Base-by-base conservation (phyloP, 179 eudicot genomes). In the Silene vulgaris region DNA sequence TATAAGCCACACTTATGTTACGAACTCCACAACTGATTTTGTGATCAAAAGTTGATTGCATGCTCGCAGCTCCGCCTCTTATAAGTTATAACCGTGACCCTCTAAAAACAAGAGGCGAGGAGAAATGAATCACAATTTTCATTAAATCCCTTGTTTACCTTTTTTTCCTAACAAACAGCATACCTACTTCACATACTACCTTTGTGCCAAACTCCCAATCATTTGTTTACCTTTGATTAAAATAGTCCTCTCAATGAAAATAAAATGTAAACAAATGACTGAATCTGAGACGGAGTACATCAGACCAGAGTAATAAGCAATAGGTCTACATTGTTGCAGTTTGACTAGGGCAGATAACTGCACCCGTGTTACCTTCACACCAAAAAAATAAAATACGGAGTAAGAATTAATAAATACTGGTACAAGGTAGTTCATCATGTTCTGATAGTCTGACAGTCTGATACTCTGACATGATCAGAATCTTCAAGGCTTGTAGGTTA, bases 401-500 rank as follows among this genome's bases (percentile, higher is more conserved):
- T n/a, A 56, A 4, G 60, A 56, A 56, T 16, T 16, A 4, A 56
- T 56, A 56, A 56, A n/a, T 56, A 56, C 8, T n/a, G 11, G 60
- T 56, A n/a, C 19, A 0, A 56, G 60, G 60, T 56, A 56, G 60
- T 56, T 56, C 60, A 16, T 56, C 8, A 13, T 13, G 3, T 6
- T 11, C 8, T 45, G 11, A 11, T 6, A 45, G n/a, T n/a, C n/a
- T n/a, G n/a, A n/a, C n/a, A n/a, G n/a, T n/a, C n/a, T n/a, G n/a
- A n/a, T n/a, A n/a, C 66, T 69, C 64, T 78, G 17, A 54, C 76
- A 72, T 77, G 48, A 74, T 23, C 56, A 28, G 77, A 19, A 50
- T 66, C 82, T 13, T 82, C 62, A n/a, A 82, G 82, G 77, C 63
- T 82, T 48, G 66, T 16, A 35, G 59, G 11, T 8, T 5, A 14